Base-by-base conservation (phyloP, 1,139 yeast genomes). In the Kodamaea alishanica region DNA sequence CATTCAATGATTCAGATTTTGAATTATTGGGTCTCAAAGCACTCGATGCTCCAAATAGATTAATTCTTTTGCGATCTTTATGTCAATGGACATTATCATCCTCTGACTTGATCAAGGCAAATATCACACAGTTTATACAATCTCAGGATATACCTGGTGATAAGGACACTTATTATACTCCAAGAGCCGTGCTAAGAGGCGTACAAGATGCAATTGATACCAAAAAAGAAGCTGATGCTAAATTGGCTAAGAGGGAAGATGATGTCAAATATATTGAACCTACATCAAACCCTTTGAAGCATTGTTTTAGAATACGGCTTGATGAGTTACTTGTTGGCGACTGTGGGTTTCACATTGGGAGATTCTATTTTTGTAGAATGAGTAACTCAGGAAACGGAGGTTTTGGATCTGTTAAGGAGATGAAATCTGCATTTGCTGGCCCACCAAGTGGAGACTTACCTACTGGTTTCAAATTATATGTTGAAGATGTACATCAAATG, bases 51-150 rank as follows among this genome's bases (percentile, higher is more conserved):
- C 35, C 40, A 2, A 78, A 78, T 44, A 55, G 84, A 38, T 55
- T 78, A 15, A 58, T 76, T 7, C 48, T 77, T 47, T 44, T 79
- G 20, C 63, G 77, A 32, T 56, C 71, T 1, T 55, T 79, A 42
- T 63, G 65, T 1, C 73, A 71, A 41, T 79, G 84, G 84, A 60
- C 74, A 26, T 48, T 72, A 3, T 50, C 71, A 0, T 54, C 68
- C 8, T 75, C 81, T 0, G 73, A 71, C 12, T 51, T 55, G 3
- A 60, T 78, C 5, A 77, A 67, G 46, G 47, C 56, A 5, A 65
- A 60, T 32, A 60, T 77, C n/a, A 43, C 55, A 8, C 52, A 46
- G 8, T 53, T 51, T 24, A 39, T 65, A 3, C 66, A 60, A 32
- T 49, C 54, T 15, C 76, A 70, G 43, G 77, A 73, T 42, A 46